Percentiles rank a stretch among this genome's conserved stretches.
Evolutionary conservation across 305 asterid species (phyloP).

Genomic region (Fraxinus sp.): DNA sequence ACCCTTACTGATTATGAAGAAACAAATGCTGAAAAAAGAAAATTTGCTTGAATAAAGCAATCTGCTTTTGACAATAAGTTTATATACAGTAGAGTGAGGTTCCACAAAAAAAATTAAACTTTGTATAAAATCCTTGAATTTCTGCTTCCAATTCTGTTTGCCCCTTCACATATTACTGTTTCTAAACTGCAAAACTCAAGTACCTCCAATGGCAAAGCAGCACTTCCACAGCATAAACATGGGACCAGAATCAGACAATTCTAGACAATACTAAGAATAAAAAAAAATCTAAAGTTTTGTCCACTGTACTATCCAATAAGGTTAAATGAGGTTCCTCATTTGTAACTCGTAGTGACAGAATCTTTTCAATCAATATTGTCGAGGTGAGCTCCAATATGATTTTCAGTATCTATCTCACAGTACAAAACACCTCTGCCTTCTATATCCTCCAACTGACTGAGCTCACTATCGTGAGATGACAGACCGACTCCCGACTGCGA

Average conservation of each 20-base stretch:
- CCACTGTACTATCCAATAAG: background rate
- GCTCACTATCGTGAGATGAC: slow-evolving; percentile 24
- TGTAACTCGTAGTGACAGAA: slow-evolving; percentile 30
- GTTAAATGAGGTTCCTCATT: slow-evolving; percentile 26
- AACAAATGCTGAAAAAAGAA: background rate
- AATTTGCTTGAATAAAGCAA: background rate
- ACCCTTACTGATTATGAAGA: background rate
- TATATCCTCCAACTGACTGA: slow-evolving; percentile 31
- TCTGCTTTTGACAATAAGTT: background rate
- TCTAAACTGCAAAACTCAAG: slow-evolving; percentile 26
- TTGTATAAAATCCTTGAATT: background rate
- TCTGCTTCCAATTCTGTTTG: slow-evolving; percentile 4
- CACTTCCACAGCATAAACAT: background rate
- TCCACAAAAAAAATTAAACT: background rate
- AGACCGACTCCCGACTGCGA: slow-evolving; percentile 25
- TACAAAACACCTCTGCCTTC: slow-evolving; percentile 53
- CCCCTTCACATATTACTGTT: background rate
- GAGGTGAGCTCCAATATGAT: slow-evolving; percentile 19
- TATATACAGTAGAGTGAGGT: background rate
- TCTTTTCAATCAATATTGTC: slow-evolving; percentile 34
- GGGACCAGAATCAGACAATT: slow-evolving; percentile 1
- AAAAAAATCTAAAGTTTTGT: background rate
- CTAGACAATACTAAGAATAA: background rate
- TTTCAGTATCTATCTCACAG: slow-evolving; percentile 41
- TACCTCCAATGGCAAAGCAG: slow-evolving; percentile 6